Evolutionary conservation across 805 yeast genomes (phyloP).

Genomic region (Cyberlindnera saturnus): DNA sequence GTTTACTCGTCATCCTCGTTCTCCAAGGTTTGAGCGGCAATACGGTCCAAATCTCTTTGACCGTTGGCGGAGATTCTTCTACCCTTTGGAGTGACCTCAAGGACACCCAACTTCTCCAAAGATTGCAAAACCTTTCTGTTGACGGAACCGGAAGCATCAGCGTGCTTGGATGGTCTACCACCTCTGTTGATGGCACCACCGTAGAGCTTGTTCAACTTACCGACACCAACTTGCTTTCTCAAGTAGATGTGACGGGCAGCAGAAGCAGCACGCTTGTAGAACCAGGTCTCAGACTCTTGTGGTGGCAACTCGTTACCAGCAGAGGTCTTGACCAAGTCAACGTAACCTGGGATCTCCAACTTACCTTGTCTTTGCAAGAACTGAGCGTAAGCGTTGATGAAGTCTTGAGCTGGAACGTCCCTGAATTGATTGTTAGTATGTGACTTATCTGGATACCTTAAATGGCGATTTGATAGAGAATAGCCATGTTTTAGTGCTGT

Average conservation of each 20-base stretch:
- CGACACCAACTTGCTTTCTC: conserved; percentile 99
- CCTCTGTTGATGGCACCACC: conserved; percentile 99
- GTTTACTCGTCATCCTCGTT: conserved; percentile 60
- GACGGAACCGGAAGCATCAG: conserved; percentile 97
- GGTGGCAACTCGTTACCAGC: conserved; percentile 99
- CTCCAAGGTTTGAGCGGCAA: conserved; percentile 98
- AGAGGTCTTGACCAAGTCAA: conserved; percentile 98
- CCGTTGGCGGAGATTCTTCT: conserved; percentile 99
- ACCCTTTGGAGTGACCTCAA: conserved; percentile 95
- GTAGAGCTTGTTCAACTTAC: conserved; percentile 97
- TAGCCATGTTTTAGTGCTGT: too few species aligned
- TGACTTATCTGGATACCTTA: too few species aligned
- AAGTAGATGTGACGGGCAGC: conserved; percentile 99
- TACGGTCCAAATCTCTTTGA: conserved; percentile 99
- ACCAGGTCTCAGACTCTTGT: conserved; percentile 99
- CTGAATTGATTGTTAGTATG: conserved; percentile 37
- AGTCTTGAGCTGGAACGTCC: conserved; percentile 99
- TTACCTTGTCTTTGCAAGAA: conserved; percentile 99
- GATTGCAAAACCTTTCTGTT: conserved; percentile 99
- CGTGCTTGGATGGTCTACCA: conserved; percentile 96
- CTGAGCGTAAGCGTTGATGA: conserved; percentile 98
- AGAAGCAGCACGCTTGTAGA: conserved; percentile 99
- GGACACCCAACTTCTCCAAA: conserved; percentile 95
- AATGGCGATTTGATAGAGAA: too few species aligned
- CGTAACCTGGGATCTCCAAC: conserved; percentile 99